Evolutionary conservation across 1,284 basidiomycete genomes (phyloP).

Genomic region (Coniophora puteana): DNA sequence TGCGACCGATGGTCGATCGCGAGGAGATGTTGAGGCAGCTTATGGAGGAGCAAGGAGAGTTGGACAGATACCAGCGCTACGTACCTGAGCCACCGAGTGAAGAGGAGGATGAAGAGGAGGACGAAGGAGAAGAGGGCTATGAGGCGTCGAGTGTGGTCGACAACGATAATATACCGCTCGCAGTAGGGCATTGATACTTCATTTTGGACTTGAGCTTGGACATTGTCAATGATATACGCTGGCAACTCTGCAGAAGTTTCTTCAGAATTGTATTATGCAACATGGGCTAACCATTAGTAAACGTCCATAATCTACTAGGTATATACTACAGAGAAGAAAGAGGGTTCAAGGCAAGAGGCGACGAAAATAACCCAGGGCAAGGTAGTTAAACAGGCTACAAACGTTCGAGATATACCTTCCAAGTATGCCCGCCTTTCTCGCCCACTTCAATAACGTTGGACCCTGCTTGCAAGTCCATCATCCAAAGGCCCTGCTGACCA

Average conservation of each 20-base stretch:
- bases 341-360: too few species aligned
- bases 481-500: constrained; percentile 46
- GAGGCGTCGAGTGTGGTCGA: neutral
- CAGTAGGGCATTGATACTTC: constrained; percentile 13
- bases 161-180: constrained; percentile 19
- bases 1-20: constrained; percentile 51
- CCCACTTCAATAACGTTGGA: constrained; percentile 63
- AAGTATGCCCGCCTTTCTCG: constrained; percentile 58
- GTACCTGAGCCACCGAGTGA: constrained; percentile 43
- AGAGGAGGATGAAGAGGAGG: constrained; percentile 25
- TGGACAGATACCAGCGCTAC: constrained; percentile 61
- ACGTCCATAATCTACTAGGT: too few species aligned
- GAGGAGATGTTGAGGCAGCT: constrained; percentile 57
- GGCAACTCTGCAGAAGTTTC: too few species aligned
- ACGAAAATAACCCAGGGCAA: too few species aligned
- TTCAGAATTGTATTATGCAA: too few species aligned
- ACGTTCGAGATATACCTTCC: constrained; percentile 67
- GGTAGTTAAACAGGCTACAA: too few species aligned
- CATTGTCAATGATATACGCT: constrained; percentile 13
- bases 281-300: too few species aligned
- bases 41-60: constrained; percentile 44
- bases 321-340: too few species aligned
- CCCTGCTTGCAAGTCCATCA: constrained; percentile 49
- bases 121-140: neutral
- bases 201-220: constrained; percentile 1